Evolutionary conservation across 2,329 filamentous ascomycete species (phyloP), one percentile per base, ranked within the genome.

Genomic region (Microsporum ferrugineum): DNA sequence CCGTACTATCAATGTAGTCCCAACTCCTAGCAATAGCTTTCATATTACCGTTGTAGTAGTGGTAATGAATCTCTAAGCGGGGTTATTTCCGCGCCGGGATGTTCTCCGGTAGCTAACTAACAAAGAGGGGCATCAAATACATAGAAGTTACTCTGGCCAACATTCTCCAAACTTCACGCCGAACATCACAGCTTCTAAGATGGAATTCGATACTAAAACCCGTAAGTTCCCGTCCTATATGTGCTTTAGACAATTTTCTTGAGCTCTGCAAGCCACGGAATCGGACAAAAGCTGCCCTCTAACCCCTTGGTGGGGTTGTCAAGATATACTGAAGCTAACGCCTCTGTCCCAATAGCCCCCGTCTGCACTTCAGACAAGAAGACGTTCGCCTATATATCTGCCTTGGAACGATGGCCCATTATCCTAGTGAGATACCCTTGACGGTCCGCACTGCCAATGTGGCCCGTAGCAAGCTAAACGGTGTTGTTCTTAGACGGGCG

Each of bases 311-410:
- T 5, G 17, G 23, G 5, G 34, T 53, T 36, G 39, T 45, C 36
- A 43, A 43, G 23, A 2, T 14, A 10, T 66, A 60, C 63, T 39
- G 59, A 66, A 57, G 41, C 33, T 33, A 39, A 33, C 38, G 17
- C 12, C 31, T 17, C 41, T 17, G 17, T n/a, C 17, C 6, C 7
- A 6, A 43, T 62, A 95, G 89, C 87, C 55, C 85, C 84, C 63
- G 95, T 87, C 73, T 81, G 80, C 67, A 97, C 91, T 41, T 85
- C 82, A 68, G 91, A 97, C 77, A 84, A 83, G 69, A 88, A 81
- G 47, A 96, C 91, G 56, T 97, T 97, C 72, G 94, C 88, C 59
- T 90, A 86, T 74, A 80, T 86, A 63, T 96, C 94, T 6, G 92
- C 89, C 38, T 82, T 87, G 69, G 87, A 91, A 66, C 82, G 94